Percentiles rank a stretch among this genome's conserved stretches.
Conservation (phyloP, 805 yeast genomes). For the Dipodascopsis uninucleata region DNA sequence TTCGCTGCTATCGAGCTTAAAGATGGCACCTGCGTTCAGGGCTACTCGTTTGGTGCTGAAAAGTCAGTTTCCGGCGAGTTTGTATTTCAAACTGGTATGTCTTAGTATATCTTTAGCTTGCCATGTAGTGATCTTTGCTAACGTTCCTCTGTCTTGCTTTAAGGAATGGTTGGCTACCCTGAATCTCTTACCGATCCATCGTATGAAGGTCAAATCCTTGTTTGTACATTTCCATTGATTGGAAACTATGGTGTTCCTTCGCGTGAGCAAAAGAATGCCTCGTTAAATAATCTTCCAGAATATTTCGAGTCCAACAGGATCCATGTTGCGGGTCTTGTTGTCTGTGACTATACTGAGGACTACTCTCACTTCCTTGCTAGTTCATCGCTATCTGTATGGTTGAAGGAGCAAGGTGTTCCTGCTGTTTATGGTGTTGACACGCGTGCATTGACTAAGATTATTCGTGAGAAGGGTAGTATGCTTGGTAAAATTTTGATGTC, state of each 20-base stretch:
- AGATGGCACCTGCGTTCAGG: slow-evolving; percentile 89
- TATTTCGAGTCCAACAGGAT: slow-evolving; percentile 90
- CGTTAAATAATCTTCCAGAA: slow-evolving; percentile 72
- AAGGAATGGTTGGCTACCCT: slow-evolving; percentile 85
- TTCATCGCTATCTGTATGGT: slow-evolving; percentile 91
- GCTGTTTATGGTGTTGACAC: slow-evolving; percentile 98
- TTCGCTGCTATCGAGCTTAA: slow-evolving; percentile 29
- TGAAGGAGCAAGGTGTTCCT: slow-evolving; percentile 85
- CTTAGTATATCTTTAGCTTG: not conserved
- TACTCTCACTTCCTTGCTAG: slow-evolving; percentile 91
- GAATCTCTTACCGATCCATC: slow-evolving; percentile 99
- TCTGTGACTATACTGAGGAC: slow-evolving; percentile 94
- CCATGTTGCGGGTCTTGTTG: slow-evolving; percentile 95
- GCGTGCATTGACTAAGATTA: slow-evolving; percentile 86
- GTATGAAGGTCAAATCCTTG: slow-evolving; percentile 92
- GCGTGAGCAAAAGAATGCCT: slow-evolving; percentile 68
- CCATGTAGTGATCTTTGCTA: not conserved
- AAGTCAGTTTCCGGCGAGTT: slow-evolving; percentile 94
- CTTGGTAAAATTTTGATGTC: slow-evolving; percentile 81
- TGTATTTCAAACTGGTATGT: slow-evolving; percentile 84
- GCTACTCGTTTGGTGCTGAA: slow-evolving; percentile 94
- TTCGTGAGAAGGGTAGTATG: slow-evolving; percentile 89
- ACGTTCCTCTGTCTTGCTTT: not conserved
- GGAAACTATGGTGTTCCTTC: slow-evolving; percentile 99
- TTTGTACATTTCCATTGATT: slow-evolving; percentile 93